Evolutionary conservation across 2,329 filamentous ascomycete genomes (phyloP), one percentile per base, ranked within the genome.

Genomic region (Aureobasidium sp.): DNA sequence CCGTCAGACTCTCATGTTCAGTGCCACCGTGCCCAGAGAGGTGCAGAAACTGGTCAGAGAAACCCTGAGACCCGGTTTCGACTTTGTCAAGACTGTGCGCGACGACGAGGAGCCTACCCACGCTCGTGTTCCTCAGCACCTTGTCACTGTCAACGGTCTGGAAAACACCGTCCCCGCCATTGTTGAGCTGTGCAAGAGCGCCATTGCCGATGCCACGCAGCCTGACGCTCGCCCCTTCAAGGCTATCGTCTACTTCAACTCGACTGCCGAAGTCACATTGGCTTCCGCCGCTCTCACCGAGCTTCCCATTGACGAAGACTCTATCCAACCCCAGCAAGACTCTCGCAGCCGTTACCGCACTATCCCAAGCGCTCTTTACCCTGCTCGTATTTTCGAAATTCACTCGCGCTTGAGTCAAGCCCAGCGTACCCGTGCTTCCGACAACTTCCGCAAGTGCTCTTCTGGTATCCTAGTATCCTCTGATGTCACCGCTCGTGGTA

Each of bases 1-100:
- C 60, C 86, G 93, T 55, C 94, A 99, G 75, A 97, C 92, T 7
- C 85, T 99, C 69, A 87, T 99, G 75, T 97, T 96, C 74, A 97
- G 93, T 15, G 94, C 94, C 48, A 99, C 94, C 12, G 89, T 99
- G 36, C 91, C 93, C 49, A 82, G 83, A 63, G 85, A 91, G 65
- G 93, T 99, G 48, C 86, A 96, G 67, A 77, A 82, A 47, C 83
- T 97, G 53, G 93, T 95, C 44, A 84, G 87, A 64, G 76, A 79
- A 67, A 91, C 90, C 67, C 87, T 97, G 73, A 90, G 92, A 72
- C 83, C 84, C 1, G 79, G 90, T 67, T 97, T 96, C 75, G 85
- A 95, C 72, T 96, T 94, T 70, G 85, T 97, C 64, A 89, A 93
- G 74, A 96, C 91, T n/a, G 89, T 99, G 64, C 79, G 82, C 62